Base-by-base conservation (phyloP, 2,329 filamentous ascomycete species). In the Aspergillus aculeatinus region DNA sequence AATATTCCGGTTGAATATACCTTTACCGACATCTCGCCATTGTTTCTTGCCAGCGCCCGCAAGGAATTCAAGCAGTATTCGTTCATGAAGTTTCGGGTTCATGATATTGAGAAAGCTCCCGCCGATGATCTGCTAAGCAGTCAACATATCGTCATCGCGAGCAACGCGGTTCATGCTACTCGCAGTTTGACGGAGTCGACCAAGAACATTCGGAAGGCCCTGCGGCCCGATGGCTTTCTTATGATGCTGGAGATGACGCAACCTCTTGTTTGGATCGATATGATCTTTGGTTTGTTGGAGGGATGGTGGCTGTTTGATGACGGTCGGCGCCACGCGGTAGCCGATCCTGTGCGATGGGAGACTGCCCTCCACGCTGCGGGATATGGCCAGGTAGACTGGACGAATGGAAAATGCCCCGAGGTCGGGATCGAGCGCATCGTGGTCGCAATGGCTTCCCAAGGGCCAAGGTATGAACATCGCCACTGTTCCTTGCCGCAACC, bases 261-360 rank as follows among this genome's bases (percentile, higher is more conserved):
- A 5, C 59, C 48, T 4, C 23, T 74, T 3, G 54, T 52, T 47
- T 75, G 65, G 65, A 54, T 73, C 10, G 72, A 75, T 52, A 19
- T 75, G 0, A 60, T 72, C n/a, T 74, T 72, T 39, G 74, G 74
- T 1, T 54, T 72, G 2, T 55, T 76, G 3, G 70, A 73, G 25
- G 73, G 74, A 7, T 76, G 73, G 73, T 76, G 73, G 74, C 60
- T 72, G 6, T 74, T 73, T 42, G 67, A 73, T 23, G 73, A 76
- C 55, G 73, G 70, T 1, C 70, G 74, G 1, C 51, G 56, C 14
- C 70, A 75, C 54, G 71, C 67, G 1, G 44, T 68, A 5, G 25
- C 48, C 27, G 31, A n/a, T 4, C 47, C 31, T 11, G 2, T 11
- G 14, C 14, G 7, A 16, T 56, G 54, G 54, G 58, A 69, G 9